Conservation (phyloP, 768 basidiomycete species). For the Podaxis pistillaris region DNA sequence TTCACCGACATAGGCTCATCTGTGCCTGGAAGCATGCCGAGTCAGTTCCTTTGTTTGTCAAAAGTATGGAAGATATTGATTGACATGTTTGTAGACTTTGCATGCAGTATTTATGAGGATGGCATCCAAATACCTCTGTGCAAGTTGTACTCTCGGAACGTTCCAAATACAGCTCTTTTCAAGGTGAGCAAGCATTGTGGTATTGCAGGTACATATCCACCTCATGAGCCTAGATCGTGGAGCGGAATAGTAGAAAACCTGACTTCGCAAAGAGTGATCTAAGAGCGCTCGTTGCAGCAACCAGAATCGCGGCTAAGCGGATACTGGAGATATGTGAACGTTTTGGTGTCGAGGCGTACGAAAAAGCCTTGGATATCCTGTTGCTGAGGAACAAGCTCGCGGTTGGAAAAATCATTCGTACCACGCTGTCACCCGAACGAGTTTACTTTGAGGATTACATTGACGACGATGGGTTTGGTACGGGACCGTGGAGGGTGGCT, state of each 20-base stretch:
- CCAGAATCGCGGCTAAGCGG: conserved; percentile 24
- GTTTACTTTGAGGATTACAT: conserved; percentile 28
- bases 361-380: conserved; percentile 24
- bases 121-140: conserved; percentile 29
- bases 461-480: conserved; percentile 29
- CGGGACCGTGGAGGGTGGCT: conserved; percentile 25
- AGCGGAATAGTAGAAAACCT: conserved; percentile 27
- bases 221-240: conserved; percentile 10
- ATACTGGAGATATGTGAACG: conserved; percentile 25
- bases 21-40: conserved; percentile 24
- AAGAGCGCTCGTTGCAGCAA: conserved; percentile 28
- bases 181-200: conserved; percentile 14
- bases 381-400: conserved; percentile 26
- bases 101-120: conserved; percentile 25
- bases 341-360: conserved; percentile 25
- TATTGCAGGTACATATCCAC: neutral
- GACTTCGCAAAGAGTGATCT: conserved; percentile 28
- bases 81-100: conserved; percentile 12
- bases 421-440: conserved; percentile 22
- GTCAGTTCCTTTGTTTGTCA: neutral
- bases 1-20: conserved; percentile 26
- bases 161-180: conserved; percentile 25
- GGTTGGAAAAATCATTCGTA: conserved; percentile 26
- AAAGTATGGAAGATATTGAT: neutral
- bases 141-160: conserved; percentile 24